Evolutionary conservation across 768 basidiomycete genomes (phyloP).

Genomic region (Pisolithus microcarpus): DNA sequence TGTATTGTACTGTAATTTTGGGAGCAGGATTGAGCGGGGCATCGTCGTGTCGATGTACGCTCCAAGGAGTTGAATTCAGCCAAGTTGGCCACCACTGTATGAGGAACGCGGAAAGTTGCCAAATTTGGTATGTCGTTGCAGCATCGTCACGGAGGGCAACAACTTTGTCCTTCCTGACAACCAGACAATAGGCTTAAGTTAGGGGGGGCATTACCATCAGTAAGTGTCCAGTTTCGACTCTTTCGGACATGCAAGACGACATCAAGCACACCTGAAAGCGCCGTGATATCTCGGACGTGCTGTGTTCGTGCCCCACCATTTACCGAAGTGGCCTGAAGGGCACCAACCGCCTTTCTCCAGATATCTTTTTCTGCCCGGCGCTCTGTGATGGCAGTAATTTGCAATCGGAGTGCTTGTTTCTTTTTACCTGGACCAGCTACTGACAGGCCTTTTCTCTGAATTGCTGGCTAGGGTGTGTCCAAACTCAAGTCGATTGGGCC

Average conservation of each 20-base stretch:
- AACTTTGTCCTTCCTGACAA: background rate
- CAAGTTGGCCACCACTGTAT: too few relatives aligned
- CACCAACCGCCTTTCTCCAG: conserved; percentile 5
- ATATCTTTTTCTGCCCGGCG: background rate
- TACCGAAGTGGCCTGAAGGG: background rate
- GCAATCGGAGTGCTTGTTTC: conserved; percentile 5
- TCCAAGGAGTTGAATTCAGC: too few relatives aligned
- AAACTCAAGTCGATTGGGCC: too few relatives aligned
- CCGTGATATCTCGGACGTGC: background rate
- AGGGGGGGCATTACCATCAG: background rate
- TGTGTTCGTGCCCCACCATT: conserved; percentile 5
- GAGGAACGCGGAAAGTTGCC: too few relatives aligned
- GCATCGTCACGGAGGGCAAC: background rate
- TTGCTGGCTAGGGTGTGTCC: too few relatives aligned
- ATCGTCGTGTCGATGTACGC: too few relatives aligned
- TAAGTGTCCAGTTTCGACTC: background rate
- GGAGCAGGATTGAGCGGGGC: too few relatives aligned
- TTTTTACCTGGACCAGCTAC: background rate
- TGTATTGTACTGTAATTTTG: too few relatives aligned
- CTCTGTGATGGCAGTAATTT: conserved; percentile 11
- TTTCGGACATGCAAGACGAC: conserved; percentile 3
- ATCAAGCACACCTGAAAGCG: conserved; percentile 5
- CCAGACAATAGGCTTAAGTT: background rate
- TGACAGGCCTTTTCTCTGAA: background rate
- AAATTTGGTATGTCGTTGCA: background rate